Percentiles rank a stretch among this genome's conserved stretches.
Evolutionary conservation across 805 yeast species (phyloP).

Genomic region (Pichia insulana): DNA sequence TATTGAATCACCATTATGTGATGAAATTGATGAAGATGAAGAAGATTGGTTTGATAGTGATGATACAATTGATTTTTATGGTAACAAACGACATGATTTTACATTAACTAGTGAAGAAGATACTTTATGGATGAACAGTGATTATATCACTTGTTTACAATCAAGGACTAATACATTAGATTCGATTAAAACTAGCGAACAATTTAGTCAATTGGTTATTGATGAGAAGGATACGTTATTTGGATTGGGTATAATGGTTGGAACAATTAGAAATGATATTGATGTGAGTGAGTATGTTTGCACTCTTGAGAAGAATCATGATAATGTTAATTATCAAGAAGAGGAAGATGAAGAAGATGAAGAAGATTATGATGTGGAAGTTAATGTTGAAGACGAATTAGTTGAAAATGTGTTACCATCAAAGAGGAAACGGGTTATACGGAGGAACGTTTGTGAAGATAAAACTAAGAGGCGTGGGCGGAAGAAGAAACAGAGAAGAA

Average conservation of each 20-base stretch:
- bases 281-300: slow-evolving; percentile 1
- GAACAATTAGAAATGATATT: neutral
- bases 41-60: neutral
- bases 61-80: neutral
- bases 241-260: slow-evolving; percentile 1
- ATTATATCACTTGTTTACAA: neutral
- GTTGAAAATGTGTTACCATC: neutral
- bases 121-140: neutral
- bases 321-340: neutral
- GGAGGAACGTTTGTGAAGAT: neutral
- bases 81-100: neutral
- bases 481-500: neutral
- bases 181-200: neutral
- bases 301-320: slow-evolving; percentile 3
- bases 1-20: neutral
- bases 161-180: neutral
- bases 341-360: neutral
- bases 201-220: neutral
- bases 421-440: neutral
- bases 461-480: neutral
- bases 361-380: neutral
- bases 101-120: neutral
- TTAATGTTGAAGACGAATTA: neutral
- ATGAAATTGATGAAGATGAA: neutral
- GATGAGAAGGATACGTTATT: slow-evolving; percentile 1